phyloP scores from a whole-genome alignment of 208 protist species.

The Trypanosoma avium region DNA sequence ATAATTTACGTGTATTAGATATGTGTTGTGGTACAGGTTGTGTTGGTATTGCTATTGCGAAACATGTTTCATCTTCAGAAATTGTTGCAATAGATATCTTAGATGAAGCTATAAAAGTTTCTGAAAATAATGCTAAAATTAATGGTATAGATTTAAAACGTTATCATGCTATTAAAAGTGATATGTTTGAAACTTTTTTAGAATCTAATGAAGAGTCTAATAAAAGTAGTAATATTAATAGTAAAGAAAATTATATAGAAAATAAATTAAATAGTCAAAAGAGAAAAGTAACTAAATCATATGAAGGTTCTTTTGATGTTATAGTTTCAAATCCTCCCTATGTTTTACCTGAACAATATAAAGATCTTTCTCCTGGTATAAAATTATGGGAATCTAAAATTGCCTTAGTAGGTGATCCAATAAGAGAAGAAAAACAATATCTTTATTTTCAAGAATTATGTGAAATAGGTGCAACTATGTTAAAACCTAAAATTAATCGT shows the following conservation, averaged over 20 bases:
- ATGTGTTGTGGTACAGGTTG: constrained; percentile 89
- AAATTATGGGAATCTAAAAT: constrained; percentile 79
- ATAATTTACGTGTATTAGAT: constrained; percentile 57
- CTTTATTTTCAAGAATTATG: constrained; percentile 88
- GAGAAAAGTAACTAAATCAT: neutral
- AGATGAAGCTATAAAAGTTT: constrained; percentile 44
- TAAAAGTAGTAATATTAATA: neutral
- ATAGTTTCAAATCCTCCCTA: constrained; percentile 90
- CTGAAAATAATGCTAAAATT: constrained; percentile 45
- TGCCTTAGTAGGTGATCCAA: constrained; percentile 80
- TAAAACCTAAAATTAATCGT: constrained; percentile 52
- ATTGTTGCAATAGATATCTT: constrained; percentile 73
- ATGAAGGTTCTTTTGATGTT: constrained; percentile 63
- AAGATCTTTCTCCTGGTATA: constrained; percentile 51
- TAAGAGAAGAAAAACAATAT: constrained; percentile 63
- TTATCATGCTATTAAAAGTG: constrained; percentile 57
- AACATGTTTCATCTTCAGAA: constrained; percentile 44
- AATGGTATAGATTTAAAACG: constrained; percentile 58
- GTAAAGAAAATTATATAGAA: neutral
- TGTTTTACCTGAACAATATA: constrained; percentile 79
- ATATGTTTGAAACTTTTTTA: constrained; percentile 78
- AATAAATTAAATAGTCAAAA: neutral
- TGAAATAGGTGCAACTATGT: constrained; percentile 50
- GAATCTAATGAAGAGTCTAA: neutral
- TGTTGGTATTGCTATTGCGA: constrained; percentile 83